Evolutionary conservation across 148 eudicot species (phyloP), one percentile per base, ranked within the genome.

Genomic region (Persicaria maculosa): DNA sequence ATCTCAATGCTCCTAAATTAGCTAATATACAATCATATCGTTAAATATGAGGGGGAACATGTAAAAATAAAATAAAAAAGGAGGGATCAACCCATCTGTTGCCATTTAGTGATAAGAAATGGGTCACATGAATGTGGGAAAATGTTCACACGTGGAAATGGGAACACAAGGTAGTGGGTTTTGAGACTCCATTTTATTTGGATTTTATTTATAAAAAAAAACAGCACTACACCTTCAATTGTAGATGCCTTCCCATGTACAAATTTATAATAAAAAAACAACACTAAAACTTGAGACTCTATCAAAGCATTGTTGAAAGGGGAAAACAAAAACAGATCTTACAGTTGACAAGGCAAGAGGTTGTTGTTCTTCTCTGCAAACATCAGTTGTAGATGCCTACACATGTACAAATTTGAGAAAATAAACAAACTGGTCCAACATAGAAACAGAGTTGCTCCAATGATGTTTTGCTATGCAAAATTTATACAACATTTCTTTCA

Each of bases 351-450:
- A 71, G 79, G 85, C 95, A 72, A 88, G 31, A 71, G 97, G 85
- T 75, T 91, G 97, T 75, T 94, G 80, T 70, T 91, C 96, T 44
- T 84, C 80, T 10, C 89, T 85, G 68, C 94, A 89, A 74, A 87
- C 40, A 76, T 94, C 98, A 68, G 83, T 72, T 62, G 92, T 82
- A 85, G 88, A 94, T 25, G 98, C 98, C 98, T 90, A 83, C 9
- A 64, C 48, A 77, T 16, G 14, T 15, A 68, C 40, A 74, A 55
- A 47, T 36, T 50, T 4, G 17, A 44, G 40, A 40, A 61, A 61
- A 61, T 25, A 22, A 61, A 31, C 16, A 25, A 9, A 61, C 11
- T 25, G 67, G 8, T 25, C 61, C 61, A 17, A 55, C 61, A 55
- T 25, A 55, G 25, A 17, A 19, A 17, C 4, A 7, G 50, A 47